phyloP scores from a whole-genome alignment of 768 basidiomycete genomes.

The Leccinum subgranulosum region DNA sequence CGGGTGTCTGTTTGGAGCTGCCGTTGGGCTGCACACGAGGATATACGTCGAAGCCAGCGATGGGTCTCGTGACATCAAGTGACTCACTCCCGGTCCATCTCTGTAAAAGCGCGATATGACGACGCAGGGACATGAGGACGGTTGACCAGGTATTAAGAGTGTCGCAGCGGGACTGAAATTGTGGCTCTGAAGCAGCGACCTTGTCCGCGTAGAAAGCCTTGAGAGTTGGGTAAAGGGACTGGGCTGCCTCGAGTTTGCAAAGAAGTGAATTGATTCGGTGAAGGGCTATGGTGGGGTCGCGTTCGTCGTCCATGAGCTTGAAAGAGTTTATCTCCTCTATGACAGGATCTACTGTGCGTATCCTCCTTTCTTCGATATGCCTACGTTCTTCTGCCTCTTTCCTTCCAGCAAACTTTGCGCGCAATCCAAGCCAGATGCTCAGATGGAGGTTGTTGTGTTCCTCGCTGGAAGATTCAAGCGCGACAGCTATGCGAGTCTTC shows the following conservation, averaged over 20 bases:
- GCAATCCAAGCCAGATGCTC: slow-evolving; percentile 86
- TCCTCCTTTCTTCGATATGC: slow-evolving; percentile 77
- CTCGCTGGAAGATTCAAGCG: slow-evolving; percentile 64
- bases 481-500: slow-evolving; percentile 87
- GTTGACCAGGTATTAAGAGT: slow-evolving; percentile 91
- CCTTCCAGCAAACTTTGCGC: slow-evolving; percentile 79
- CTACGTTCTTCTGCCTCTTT: slow-evolving; percentile 80
- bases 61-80: slow-evolving; percentile 82
- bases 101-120: slow-evolving; percentile 75
- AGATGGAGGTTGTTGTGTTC: slow-evolving; percentile 65
- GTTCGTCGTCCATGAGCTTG: slow-evolving; percentile 46
- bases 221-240: slow-evolving; percentile 82
- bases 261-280: slow-evolving; percentile 65
- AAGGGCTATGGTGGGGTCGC: slow-evolving; percentile 43
- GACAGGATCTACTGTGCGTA: slow-evolving; percentile 76
- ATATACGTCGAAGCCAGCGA: slow-evolving; percentile 55
- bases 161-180: slow-evolving; percentile 81
- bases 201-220: slow-evolving; percentile 80
- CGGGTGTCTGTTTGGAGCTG: slow-evolving; percentile 45
- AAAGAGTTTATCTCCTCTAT: slow-evolving; percentile 84
- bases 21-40: slow-evolving; percentile 31
- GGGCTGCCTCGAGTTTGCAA: slow-evolving; percentile 73
- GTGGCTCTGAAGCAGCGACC: slow-evolving; percentile 56
- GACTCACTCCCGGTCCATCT: slow-evolving; percentile 94
- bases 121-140: slow-evolving; percentile 80